Base-by-base conservation (phyloP, 2,329 filamentous ascomycete genomes). In the Cercospora zeina region DNA sequence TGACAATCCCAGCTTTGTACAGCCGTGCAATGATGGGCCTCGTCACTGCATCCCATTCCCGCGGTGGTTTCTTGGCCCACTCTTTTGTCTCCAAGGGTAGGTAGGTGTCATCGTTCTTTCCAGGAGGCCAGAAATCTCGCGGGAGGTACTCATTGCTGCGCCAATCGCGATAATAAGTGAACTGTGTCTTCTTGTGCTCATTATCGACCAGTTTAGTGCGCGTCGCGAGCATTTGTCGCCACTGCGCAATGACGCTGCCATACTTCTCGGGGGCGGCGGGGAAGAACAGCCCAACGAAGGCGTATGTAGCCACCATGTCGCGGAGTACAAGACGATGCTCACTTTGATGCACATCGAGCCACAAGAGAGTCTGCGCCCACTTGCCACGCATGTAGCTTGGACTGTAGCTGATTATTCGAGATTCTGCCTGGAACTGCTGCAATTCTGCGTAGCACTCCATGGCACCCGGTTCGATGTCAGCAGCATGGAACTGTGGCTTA, bases 11-110 rank as follows among this genome's bases (percentile, higher is more conserved):
- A 2, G 39, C 9, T 4, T 45, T 45, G 10, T 45, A 45, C 39
- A 45, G 11, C 6, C 39, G 19, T 24, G 39, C 39, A 10, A 45
- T 45, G 39, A 45, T 21, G 5, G 39, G 39, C 3, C 39, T 45
- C 4, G 39, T 45, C 16, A 70, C 70, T n/a, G 74, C 65, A 62
- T 77, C 75, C 78, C 78, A 81, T 58, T 78, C 74, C 47, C 70
- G 30, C 4, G 50, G 54, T 3, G 78, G 77, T 10, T 73, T 72
- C 8, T 61, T 61, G 39, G 10, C 1, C 21, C 21, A 34, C 19
- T 42, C 34, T 5, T 14, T 16, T 11, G 47, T 51, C 5, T 33
- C 47, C 47, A 19, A 33, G 7, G 57, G 54, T 5, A 31, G 16
- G 39, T 54, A 55, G 14, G 60, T 34, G 27, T 58, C 36, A 13